Evolutionary conservation across 192 early-diverging fungal genomes (phyloP), one percentile per base, ranked within the genome.

Genomic region (Coemansia asiatica): DNA sequence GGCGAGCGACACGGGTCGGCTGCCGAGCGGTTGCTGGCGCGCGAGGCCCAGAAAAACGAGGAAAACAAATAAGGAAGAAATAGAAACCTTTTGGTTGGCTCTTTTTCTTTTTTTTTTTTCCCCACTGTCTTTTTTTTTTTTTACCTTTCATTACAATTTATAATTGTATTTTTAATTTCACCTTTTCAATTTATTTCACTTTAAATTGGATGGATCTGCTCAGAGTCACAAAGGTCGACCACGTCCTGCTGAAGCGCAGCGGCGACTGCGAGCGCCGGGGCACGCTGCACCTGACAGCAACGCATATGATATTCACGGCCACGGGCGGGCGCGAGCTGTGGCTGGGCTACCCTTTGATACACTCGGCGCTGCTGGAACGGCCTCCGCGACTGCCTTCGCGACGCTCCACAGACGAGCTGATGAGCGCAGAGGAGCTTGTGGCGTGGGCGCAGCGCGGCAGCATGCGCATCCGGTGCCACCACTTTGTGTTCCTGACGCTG

Each of bases 1-100:
- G 97, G 97, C 26, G 96, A 98, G 71, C 70, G 95, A 19, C 97
- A 99, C 67, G 97, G 97, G 58, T 91, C 91, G 35, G 94, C 94
- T 0, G 94, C 74, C 6, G 97, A 99, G 74, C 86, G 97, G 54
- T 71, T 99, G 36, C 83, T 99, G 71, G 97, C 97, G 0, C 87
- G 90, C 0, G 89, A 97, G 79, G 93, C 91, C 21, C 73, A 83
- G 31, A 96, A 95, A 68, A 93, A 95, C 74, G 84, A 87, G 56
- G 40, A 8, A 33, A 64, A 31, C n/a, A n/a, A n/a, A n/a, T n/a
- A n/a, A n/a, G n/a, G n/a, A n/a, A n/a, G n/a, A n/a, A n/a, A n/a
- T n/a, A n/a, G n/a, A n/a, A n/a, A n/a, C n/a, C n/a, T n/a, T n/a
- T n/a, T n/a, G n/a, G n/a, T n/a, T n/a, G n/a, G n/a, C n/a, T 33